Base-by-base conservation (phyloP, 768 basidiomycete species). In the Auricularia heimuer region DNA sequence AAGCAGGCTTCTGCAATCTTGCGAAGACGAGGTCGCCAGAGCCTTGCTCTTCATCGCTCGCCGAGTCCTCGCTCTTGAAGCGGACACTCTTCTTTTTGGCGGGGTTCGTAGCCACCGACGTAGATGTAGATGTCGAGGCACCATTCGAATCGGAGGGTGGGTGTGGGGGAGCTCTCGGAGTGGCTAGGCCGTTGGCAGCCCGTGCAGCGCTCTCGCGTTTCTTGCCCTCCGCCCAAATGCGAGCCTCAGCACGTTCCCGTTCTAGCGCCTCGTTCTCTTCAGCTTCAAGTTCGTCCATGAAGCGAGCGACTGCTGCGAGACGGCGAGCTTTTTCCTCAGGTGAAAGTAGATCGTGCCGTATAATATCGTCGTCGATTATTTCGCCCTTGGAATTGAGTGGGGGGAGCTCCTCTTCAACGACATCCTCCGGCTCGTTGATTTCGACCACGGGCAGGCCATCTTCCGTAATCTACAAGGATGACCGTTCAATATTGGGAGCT, bases 141-240 rank as follows among this genome's bases (percentile, higher is more conserved):
- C 11, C 7, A 6, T 29, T 60, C 16, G 34, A 56, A 24, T 29
- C 24, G 24, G 24, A 60, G 56, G 47, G 47, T 14, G 14, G 47
- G 47, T 18, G 47, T 18, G 21, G 47, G 8, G 47, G 18, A 11
- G 47, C 47, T 18, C 21, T 51, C 4, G 47, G 47, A 4, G 47
- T 18, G 6, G 14, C 4, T 16, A 51, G 21, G 11, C 14, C 21
- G 47, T 18, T 18, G 8, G 47, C 47, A n/a, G 56, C 42, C 12
- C 37, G 34, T 12, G 36, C 18, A n/a, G 35, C 54, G 37, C 37
- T 60, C 6, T 70, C 71, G 33, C 70, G 71, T 33, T 72, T 72
- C 66, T 74, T 72, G 61, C 69, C 71, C 66, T 73, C 73, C n/a
- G 72, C 73, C 33, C 72, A 70, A 67, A 73, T 71, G 4, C 68